Evolutionary conservation across 2,329 filamentous ascomycete genomes (phyloP).

Genomic region (Aspergillus sp.): DNA sequence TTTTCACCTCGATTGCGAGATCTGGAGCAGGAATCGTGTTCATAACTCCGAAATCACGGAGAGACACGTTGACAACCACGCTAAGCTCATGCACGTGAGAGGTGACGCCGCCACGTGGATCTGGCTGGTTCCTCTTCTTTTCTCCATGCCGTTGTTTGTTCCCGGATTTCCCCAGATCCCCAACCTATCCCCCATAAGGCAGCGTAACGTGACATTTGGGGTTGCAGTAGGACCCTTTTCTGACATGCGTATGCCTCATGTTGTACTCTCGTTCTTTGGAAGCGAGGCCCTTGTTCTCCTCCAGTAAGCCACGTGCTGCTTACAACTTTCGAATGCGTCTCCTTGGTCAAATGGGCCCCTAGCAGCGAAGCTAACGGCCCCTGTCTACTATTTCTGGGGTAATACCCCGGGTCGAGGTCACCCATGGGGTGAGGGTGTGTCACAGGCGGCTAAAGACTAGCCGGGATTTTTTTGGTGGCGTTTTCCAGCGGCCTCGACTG

Average conservation of each 20-base stretch:
- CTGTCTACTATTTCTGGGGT: constrained; percentile 4
- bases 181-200: not conserved
- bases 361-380: not conserved
- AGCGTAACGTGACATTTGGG: not conserved
- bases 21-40: not conserved
- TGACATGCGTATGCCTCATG: not conserved
- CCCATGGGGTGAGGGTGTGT: constrained; percentile 1
- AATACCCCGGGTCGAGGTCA: not conserved
- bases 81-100: constrained; percentile 1
- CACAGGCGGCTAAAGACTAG: not conserved
- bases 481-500: constrained; percentile 1
- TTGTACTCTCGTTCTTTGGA: not conserved
- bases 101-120: not conserved
- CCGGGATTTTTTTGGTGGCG: constrained; percentile 4
- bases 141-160: not conserved
- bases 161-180: not conserved
- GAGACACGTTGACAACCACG: not conserved
- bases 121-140: not conserved
- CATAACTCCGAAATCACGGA: not conserved
- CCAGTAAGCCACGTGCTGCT: not conserved
- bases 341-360: not conserved
- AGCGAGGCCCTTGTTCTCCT: not conserved
- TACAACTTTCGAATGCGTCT: not conserved
- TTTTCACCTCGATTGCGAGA: not conserved
- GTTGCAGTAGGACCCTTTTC: not conserved